Evolutionary conservation across 2,329 filamentous ascomycete genomes (phyloP), one percentile per base, ranked within the genome.

Genomic region (Aspergillus sp.): DNA sequence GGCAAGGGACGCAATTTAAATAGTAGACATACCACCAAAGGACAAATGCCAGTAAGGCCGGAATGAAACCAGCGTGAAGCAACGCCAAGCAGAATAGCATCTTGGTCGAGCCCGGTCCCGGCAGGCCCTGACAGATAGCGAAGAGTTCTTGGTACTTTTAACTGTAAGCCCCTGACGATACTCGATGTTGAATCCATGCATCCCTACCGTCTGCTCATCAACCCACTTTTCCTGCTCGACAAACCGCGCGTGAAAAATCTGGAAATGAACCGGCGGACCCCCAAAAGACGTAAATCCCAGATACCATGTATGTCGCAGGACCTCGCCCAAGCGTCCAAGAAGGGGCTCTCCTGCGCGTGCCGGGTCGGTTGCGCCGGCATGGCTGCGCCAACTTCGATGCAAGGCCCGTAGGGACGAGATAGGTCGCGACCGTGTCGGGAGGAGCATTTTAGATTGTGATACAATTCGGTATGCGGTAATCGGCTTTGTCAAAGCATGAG

Each of bases 61-160:
- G 72, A 2, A 81, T 49, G 4, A 86, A 72, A 0, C 86, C 86
- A 10, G 79, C 79, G 54, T 84, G 85, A 7, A 89, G 79, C 16
- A 88, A 68, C 32, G 84, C 82, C 38, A 90, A 83, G 54, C 82
- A 87, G 55, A 88, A 89, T 0, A 83, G 65, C 82, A 90, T 87
- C 64, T 90, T 90, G 1, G 87, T 89, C 56, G 82, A 87, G 0
- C 61, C 87, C 0, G 87, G 88, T 0, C 87, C 87, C 0, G 83
- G 84, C 2, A 89, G 75, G 1, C 84, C 83, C 70, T 90, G 87
- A 16, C 80, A 82, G 43, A 90, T 71, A 20, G 83, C 85, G 67
- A 91, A 90, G 0, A 90, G 77, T 62, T 90, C 87, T 66, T 88
- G 84, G 68, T 86, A 89, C 83, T 19, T n/a, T 11, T n/a, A n/a